These are phyloP conservation scores for Paramecium octaurelia DNA, from an alignment of 73 alveolate species.

Conservation along the genomic window DNA sequence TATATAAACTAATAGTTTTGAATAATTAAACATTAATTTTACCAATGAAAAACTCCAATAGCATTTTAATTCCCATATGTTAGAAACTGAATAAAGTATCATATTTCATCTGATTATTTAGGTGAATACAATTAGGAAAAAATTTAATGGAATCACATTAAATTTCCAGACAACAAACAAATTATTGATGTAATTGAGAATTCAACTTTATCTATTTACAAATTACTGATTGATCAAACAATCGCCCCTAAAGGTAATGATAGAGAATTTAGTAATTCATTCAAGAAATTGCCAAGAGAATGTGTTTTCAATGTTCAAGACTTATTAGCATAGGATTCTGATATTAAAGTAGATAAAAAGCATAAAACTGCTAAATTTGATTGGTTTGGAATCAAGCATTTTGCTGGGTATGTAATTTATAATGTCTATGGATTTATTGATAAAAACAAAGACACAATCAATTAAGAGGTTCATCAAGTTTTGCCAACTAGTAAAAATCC, in stretches of 20 bases:
- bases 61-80: conserved; percentile 86
- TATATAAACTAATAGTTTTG: conserved; percentile 85
- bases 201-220: conserved; percentile 13
- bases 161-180: conserved; percentile 65
- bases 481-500: neutral
- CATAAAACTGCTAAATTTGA: conserved; percentile 58
- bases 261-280: conserved; percentile 49
- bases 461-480: neutral
- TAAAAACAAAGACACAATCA: conserved; percentile 88
- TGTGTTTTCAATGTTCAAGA: neutral
- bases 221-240: conserved; percentile 35
- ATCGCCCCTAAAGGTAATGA: conserved; percentile 25
- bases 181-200: conserved; percentile 73
- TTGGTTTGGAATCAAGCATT: conserved; percentile 81
- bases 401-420: conserved; percentile 93
- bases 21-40: conserved; percentile 91
- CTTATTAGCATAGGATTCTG: neutral
- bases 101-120: neutral
- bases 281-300: conserved; percentile 18
- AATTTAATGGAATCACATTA: conserved; percentile 13
- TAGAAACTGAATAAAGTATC: neutral
- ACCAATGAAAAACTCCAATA: conserved; percentile 95
- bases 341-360: conserved; percentile 14
- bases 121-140: neutral
- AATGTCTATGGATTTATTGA: conserved; percentile 80